Base-by-base conservation (phyloP, 2,329 filamentous ascomycete species). In the Ascochyta rabiei region DNA sequence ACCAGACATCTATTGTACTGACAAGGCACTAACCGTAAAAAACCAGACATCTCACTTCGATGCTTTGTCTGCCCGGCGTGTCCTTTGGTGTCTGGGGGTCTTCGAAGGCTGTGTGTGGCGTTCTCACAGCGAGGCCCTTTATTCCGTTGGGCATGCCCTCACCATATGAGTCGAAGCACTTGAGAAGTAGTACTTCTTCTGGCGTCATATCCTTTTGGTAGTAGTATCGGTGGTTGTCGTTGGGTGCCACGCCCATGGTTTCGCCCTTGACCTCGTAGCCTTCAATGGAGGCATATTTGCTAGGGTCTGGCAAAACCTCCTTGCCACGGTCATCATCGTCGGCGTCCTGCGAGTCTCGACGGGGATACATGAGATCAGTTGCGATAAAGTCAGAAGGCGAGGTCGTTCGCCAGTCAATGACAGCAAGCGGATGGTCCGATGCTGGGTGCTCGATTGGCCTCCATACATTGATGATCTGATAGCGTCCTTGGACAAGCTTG, bases 391-490 rank as follows among this genome's bases (percentile, higher is more conserved):
- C 86, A 0, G 71, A 67, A 0, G 82, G 82, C 0, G 75, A 67
- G 0, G 89, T 82, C 0, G 82, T 82, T 1, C 83, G 77, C 70
- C 86, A 87, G 43, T 88, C 87, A 0, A 89, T 84, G 30, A 91
- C 86, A 0, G 86, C 87, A 1, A 92, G 79, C 1, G 89, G 89
- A 63, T 82, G 84, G 39, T 89, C 82, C 53, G 86, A 84, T 6
- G 90, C 82, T 2, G 87, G 84, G 31, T 79, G 77, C 26, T 81
- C 79, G 60, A 89, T 88, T 0, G 87, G 87, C 33, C 87, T 80
- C 87, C 87, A 89, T 15, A 89, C 86, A 59, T 90, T 89, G 70
- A 89, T 85, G 64, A 89, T 84, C 66, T 88, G 85, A 66, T 84
- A 88, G 5, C 87, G 79, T 7, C 81, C 79, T 51, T 79, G 78